Evolutionary conservation across 176 grass and related monocot species (phyloP), one percentile per base, ranked within the genome.

Genomic region (Bonia amplexicaulis): DNA sequence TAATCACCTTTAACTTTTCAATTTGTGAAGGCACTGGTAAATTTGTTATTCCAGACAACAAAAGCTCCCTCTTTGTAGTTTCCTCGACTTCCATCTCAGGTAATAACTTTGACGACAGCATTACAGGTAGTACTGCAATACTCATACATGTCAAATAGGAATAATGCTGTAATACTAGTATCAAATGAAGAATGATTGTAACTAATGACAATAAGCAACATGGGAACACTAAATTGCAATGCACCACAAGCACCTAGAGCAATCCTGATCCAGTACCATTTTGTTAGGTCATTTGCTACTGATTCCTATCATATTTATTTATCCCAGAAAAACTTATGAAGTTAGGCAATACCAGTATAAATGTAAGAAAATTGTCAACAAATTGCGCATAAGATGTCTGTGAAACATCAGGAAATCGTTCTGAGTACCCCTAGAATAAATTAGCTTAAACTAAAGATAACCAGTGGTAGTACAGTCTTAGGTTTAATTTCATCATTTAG

Each of bases 81-180:
- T 98, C 93, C 85, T 95, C 96, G 67, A 87, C 73, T 90, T 98
- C 93, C 89, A 93, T 98, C 73, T 95, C 89, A 58, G 93, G 89
- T 35, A 95, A 87, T 31, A 98, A 83, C 74, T 98, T 98, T 85
- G 93, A 95, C 3, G 91, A 93, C n/a, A 95, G 85, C 96, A 98
- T 95, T 35, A 98, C 93, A 82, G 96, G 93, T 46, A 92, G 60
- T 85, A 98, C 93, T 98, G 92, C 47, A 86, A 66, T 65, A 78
- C 17, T 73, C 51, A 82, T 63, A 67, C 26, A 33, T 59, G 49
- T 60, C 22, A 73, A 71, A 66, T 65, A 68, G 20, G 41, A 66
- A 74, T 74, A 67, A 67, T 79, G 15, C 0, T 19, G 5, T 22
- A 31, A 48, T 11, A 42, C 14, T 68, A 31, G 66, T 58, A 78